Conservation (phyloP, 148 eudicot genomes). For the Camellia lanceoleosa region DNA sequence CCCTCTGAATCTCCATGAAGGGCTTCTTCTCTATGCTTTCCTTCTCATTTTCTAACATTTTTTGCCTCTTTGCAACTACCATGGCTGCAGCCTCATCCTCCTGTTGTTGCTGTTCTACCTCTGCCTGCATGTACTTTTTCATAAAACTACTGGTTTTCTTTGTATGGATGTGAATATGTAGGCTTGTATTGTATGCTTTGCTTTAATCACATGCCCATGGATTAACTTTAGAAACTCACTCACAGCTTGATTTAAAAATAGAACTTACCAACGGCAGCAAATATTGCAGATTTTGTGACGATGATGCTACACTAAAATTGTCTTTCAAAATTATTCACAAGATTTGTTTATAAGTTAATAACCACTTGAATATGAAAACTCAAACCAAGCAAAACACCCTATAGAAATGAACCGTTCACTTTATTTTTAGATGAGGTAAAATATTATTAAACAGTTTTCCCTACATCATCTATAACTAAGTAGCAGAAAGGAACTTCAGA, state of each 20-base stretch:
- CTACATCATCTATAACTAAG: too few species aligned
- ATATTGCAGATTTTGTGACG: neutral
- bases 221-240: neutral
- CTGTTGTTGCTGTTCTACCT: conserved; percentile 23
- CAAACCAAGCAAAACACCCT: too few species aligned
- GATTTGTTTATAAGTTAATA: neutral
- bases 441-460: too few species aligned
- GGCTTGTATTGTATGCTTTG: neutral
- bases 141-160: neutral
- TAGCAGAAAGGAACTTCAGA: too few species aligned
- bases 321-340: neutral
- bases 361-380: too few species aligned
- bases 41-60: conserved; percentile 32
- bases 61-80: conserved; percentile 30
- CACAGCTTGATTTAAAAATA: neutral
- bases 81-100: conserved; percentile 29
- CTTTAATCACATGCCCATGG: neutral
- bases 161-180: neutral
- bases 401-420: too few species aligned
- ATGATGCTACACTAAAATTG: neutral
- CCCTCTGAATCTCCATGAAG: conserved; percentile 31
- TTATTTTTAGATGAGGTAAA: too few species aligned
- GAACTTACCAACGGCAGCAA: neutral
- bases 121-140: conserved; percentile 27
- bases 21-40: conserved; percentile 34